Percentiles rank a stretch among this genome's conserved stretches.
Conservation (phyloP, 2,329 filamentous ascomycete genomes). For the Thielaviopsis punctulata region DNA sequence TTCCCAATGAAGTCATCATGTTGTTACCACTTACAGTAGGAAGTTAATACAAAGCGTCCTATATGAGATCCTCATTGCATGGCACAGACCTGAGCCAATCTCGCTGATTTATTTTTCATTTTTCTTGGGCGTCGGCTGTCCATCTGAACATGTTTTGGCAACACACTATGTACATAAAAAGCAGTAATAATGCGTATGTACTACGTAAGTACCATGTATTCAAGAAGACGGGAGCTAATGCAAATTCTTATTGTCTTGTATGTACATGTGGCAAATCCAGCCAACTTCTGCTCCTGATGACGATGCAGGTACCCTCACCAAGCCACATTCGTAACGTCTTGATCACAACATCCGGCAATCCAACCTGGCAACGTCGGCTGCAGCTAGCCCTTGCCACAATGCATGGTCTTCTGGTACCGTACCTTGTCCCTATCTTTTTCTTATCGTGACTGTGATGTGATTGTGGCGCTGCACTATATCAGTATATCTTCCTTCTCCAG, state of each 20-base stretch:
- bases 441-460: neutral
- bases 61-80: neutral
- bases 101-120: neutral
- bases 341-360: neutral
- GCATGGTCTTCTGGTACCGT: neutral
- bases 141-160: neutral
- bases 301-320: neutral
- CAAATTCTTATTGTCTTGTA: neutral
- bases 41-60: neutral
- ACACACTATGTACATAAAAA: neutral
- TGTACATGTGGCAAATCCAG: neutral
- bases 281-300: too few relatives aligned
- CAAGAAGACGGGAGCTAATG: neutral
- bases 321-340: neutral
- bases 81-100: neutral
- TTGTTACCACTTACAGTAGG: neutral
- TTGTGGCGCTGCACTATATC: neutral
- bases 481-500: neutral
- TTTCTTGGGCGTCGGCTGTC: neutral
- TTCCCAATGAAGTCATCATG: neutral
- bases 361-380: neutral
- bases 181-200: neutral
- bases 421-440: neutral
- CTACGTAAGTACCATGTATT: too few relatives aligned
- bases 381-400: neutral